Conservation (phyloP, 331 rosid genomes). For the Arachis monticola region DNA sequence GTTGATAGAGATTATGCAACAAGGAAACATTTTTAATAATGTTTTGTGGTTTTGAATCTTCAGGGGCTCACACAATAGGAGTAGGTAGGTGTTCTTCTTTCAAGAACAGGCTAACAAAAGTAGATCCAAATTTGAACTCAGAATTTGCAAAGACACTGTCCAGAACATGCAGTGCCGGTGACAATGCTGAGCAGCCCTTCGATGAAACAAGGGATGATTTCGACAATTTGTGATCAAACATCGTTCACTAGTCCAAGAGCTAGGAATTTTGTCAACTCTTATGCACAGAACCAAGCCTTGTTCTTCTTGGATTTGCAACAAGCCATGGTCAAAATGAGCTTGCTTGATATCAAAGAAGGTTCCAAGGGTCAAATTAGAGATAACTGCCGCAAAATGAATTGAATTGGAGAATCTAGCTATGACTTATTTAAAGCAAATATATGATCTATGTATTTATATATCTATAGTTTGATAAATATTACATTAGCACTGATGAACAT, state of each 20-base stretch:
- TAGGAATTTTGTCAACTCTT: conserved; percentile 51
- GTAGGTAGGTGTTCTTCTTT: conserved; percentile 78
- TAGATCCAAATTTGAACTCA: conserved; percentile 53
- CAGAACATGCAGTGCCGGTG: conserved; percentile 68
- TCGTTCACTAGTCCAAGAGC: conserved; percentile 54
- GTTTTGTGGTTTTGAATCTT: neutral
- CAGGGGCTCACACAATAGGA: conserved; percentile 88
- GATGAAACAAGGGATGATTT: conserved; percentile 62
- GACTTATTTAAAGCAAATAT: too few relatives aligned
- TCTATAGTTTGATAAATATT: too few relatives aligned
- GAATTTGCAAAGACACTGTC: conserved; percentile 58
- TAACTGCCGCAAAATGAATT: conserved; percentile 62
- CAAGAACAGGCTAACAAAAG: conserved; percentile 51
- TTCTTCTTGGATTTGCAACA: conserved; percentile 74
- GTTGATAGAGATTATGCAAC: neutral
- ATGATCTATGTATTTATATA: too few relatives aligned
- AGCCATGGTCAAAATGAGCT: conserved; percentile 79
- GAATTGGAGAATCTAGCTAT: neutral
- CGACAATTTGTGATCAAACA: conserved; percentile 74
- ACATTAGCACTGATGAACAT: too few relatives aligned
- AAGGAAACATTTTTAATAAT: neutral
- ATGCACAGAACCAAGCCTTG: conserved; percentile 66
- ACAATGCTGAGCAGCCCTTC: conserved; percentile 63
- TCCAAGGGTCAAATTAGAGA: conserved; percentile 60
- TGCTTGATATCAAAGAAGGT: conserved; percentile 65